These are phyloP conservation scores for Pyrenophora tritici-repentis DNA, from an alignment of 2,329 filamentous ascomycete genomes.

Conservation along the genomic window DNA sequence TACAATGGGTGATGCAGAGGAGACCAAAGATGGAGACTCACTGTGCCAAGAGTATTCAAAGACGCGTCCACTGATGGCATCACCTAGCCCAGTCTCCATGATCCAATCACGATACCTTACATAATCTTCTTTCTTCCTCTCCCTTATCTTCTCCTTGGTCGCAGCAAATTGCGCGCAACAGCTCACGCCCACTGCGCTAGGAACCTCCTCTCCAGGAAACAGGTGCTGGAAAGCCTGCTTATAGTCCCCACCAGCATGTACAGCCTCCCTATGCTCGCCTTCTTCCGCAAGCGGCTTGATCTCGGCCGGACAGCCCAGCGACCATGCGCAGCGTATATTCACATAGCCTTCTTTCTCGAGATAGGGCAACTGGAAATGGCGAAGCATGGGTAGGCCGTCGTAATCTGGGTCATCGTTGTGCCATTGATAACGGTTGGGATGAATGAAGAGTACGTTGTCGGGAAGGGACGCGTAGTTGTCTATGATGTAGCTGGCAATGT, in stretches of 20 bases:
- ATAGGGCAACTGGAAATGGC: constrained; percentile 55
- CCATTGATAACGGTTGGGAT: constrained; percentile 52
- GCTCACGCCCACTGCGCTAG: constrained; percentile 54
- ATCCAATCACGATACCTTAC: constrained; percentile 57
- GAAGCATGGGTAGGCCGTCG: constrained; percentile 56
- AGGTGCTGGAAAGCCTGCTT: constrained; percentile 56
- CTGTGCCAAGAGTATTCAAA: constrained; percentile 66
- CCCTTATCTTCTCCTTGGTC: constrained; percentile 53
- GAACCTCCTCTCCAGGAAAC: constrained; percentile 51
- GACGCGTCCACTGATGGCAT: constrained; percentile 58
- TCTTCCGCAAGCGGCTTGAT: constrained; percentile 53
- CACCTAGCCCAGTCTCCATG: constrained; percentile 51
- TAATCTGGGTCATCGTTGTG: constrained; percentile 60
- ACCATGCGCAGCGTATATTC: constrained; percentile 60
- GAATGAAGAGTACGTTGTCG: constrained; percentile 50
- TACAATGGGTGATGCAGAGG: not conserved
- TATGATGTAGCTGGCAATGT: constrained; percentile 46
- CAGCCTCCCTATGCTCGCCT: constrained; percentile 48
- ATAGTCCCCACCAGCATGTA: constrained; percentile 57
- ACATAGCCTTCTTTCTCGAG: constrained; percentile 58
- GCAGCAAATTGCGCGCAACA: constrained; percentile 63
- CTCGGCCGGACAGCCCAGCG: constrained; percentile 57
- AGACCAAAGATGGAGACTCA: constrained; percentile 37
- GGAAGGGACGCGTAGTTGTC: constrained; percentile 49
- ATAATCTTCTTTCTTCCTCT: constrained; percentile 56